phyloP scores from a whole-genome alignment of 257 asterid genomes.

The Ehretia macrophylla region DNA sequence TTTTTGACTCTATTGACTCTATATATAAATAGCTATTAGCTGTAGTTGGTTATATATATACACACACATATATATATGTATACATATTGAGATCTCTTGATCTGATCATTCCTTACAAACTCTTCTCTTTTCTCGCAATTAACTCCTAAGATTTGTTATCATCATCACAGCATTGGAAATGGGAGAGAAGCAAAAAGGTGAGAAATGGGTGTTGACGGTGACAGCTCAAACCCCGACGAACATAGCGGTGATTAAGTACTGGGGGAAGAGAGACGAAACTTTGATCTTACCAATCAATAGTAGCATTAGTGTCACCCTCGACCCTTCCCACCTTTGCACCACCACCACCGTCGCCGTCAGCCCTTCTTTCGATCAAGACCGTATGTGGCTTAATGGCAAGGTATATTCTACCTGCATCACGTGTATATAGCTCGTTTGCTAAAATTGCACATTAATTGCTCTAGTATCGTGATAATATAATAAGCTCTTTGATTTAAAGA shows the following conservation, averaged over 20 bases:
- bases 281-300: constrained; percentile 84
- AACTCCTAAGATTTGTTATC: not conserved
- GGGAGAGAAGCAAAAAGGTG: constrained; percentile 13
- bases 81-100: not conserved
- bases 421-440: too few species aligned
- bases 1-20: too few species aligned
- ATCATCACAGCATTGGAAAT: too few species aligned
- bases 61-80: too few species aligned
- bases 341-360: constrained; percentile 98
- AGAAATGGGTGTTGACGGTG: constrained; percentile 58
- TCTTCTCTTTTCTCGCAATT: not conserved
- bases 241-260: constrained; percentile 92
- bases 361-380: constrained; percentile 61
- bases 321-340: constrained; percentile 94
- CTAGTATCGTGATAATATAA: too few species aligned
- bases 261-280: constrained; percentile 91
- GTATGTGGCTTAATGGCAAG: constrained; percentile 97
- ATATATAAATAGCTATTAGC: too few species aligned
- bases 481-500: too few species aligned
- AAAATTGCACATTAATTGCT: too few species aligned
- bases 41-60: too few species aligned
- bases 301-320: constrained; percentile 95
- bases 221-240: constrained; percentile 97
- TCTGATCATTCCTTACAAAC: not conserved
- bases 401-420: too few species aligned